These are phyloP conservation scores for Populus hybrid DNA, from an alignment of 441 rosid genomes.

Conservation along the genomic window DNA sequence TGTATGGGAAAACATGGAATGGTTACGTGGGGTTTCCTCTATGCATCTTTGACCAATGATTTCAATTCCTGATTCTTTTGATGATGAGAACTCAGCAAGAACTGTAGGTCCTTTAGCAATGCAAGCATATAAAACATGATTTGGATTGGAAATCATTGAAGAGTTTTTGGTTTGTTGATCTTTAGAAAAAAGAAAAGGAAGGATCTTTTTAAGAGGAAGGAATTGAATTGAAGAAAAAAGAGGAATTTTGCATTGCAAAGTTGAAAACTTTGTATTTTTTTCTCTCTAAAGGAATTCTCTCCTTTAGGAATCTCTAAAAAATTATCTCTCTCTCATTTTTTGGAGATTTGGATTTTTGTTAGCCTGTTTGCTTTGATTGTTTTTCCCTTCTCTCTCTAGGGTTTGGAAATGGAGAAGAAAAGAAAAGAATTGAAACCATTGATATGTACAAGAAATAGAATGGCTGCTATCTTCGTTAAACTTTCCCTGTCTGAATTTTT, in stretches of 20 bases:
- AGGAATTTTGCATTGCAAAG: background rate
- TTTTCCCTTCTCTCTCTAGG: conserved; percentile 18
- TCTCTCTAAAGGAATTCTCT: background rate
- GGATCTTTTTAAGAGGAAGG: background rate
- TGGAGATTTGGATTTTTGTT: background rate
- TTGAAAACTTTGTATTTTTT: background rate
- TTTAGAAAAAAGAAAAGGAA: background rate
- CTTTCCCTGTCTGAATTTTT: background rate
- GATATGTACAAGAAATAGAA: conserved; percentile 16
- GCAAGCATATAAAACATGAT: conserved; percentile 59
- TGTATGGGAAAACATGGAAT: conserved; percentile 74
- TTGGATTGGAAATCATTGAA: conserved; percentile 62
- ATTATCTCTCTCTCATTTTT: too few relatives aligned
- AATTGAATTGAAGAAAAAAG: background rate
- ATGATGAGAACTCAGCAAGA: conserved; percentile 53
- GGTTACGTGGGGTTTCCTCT: conserved; percentile 61
- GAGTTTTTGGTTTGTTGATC: background rate
- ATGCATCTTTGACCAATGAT: conserved; percentile 56
- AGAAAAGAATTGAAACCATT: conserved; percentile 22
- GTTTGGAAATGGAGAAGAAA: conserved; percentile 19
- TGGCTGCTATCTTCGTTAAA: conserved; percentile 11
- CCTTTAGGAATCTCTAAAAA: background rate
- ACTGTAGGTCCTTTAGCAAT: conserved; percentile 57
- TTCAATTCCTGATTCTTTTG: conserved; percentile 50
- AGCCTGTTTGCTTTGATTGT: background rate